These are phyloP conservation scores for Drechslerella coelobrocha DNA, from an alignment of 2,329 filamentous ascomycete genomes.

Conservation along the genomic window DNA sequence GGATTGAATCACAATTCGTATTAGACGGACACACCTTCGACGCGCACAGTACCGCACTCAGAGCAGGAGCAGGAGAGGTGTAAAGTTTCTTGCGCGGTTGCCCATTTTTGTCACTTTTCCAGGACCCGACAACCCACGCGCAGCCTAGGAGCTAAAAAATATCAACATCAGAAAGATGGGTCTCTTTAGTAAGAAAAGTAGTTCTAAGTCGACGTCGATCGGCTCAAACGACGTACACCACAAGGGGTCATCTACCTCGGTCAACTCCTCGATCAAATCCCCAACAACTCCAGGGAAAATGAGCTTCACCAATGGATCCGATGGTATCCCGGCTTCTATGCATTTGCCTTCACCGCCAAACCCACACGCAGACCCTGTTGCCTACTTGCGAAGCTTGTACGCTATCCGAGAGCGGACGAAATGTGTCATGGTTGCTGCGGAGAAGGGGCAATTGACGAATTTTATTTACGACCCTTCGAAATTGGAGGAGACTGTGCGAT, in stretches of 20 bases:
- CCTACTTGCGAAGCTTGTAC: constrained; percentile 87
- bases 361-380: constrained; percentile 83
- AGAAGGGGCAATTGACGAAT: constrained; percentile 78
- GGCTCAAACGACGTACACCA: constrained; percentile 62
- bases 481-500: constrained; percentile 80
- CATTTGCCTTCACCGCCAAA: constrained; percentile 85
- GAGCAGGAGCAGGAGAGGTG: constrained; percentile 4
- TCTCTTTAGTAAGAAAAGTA: constrained; percentile 64
- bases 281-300: constrained; percentile 55
- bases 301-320: constrained; percentile 50
- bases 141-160: constrained; percentile 10
- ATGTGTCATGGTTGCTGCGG: constrained; percentile 77
- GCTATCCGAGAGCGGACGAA: constrained; percentile 81
- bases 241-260: constrained; percentile 60
- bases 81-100: neutral
- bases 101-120: neutral
- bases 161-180: constrained; percentile 58
- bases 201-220: constrained; percentile 59
- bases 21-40: neutral
- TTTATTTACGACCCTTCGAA: constrained; percentile 88
- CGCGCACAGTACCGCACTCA: neutral
- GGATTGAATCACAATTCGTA: too few species aligned
- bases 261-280: constrained; percentile 60
- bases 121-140: neutral
- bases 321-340: constrained; percentile 70